These are phyloP conservation scores for Colletotrichum shisoi DNA, from an alignment of 2,329 filamentous ascomycete species.

Conservation along the genomic window DNA sequence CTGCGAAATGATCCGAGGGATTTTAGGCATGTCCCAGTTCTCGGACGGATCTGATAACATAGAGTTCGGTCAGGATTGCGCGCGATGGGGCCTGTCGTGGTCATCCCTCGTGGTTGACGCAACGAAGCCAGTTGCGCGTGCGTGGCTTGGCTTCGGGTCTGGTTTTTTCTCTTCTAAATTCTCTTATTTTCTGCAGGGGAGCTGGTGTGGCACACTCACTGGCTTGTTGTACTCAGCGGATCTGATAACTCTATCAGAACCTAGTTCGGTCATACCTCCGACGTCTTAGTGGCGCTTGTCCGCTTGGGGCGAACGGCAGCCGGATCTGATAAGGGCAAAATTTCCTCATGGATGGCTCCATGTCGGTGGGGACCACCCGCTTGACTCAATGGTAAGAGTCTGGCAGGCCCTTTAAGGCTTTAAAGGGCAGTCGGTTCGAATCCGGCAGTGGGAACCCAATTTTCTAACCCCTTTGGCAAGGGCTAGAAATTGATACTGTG, in stretches of 20 bases:
- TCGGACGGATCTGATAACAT: conserved; percentile 15
- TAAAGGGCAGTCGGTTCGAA: too few relatives aligned
- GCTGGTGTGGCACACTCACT: conserved; percentile 15
- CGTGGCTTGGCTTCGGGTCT: not conserved
- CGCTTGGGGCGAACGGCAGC: conserved; percentile 5
- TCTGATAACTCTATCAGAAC: conserved; percentile 50
- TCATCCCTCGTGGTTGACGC: not conserved
- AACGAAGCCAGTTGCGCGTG: not conserved
- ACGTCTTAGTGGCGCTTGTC: not conserved
- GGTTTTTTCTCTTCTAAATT: too few relatives aligned
- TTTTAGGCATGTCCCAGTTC: not conserved
- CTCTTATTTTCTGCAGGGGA: conserved; percentile 18
- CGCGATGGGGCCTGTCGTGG: not conserved
- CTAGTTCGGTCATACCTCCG: conserved; percentile 23
- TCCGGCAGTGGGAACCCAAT: too few relatives aligned
- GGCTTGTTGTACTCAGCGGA: conserved; percentile 42
- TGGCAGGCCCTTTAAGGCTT: too few relatives aligned
- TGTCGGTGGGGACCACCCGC: too few relatives aligned
- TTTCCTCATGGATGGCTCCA: conserved; percentile 15
- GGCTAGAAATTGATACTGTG: too few relatives aligned
- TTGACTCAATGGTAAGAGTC: too few relatives aligned
- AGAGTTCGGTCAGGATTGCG: not conserved
- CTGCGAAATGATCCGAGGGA: conserved; percentile 11
- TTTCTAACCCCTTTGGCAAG: too few relatives aligned
- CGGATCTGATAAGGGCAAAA: conserved; percentile 35